Base-by-base conservation (phyloP, 78 protist species). In the Creolimax fragrantissima region DNA sequence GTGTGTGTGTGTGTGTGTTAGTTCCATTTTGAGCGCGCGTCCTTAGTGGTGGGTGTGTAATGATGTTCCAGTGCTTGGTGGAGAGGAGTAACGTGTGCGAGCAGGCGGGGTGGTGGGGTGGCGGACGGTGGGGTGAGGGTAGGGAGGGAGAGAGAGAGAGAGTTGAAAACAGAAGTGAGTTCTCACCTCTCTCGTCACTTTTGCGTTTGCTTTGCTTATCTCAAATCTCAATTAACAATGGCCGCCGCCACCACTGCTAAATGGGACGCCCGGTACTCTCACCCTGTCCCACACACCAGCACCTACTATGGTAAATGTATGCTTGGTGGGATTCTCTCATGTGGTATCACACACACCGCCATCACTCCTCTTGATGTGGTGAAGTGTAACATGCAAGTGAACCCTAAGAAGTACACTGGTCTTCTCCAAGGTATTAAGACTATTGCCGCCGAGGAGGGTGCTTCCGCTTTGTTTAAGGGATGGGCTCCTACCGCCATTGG, bases 361-460 rank as follows among this genome's bases (percentile, higher is more conserved):
- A 92, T 97, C 88, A 93, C 95, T 43, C 98, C 98, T 41, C 89
- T 97, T 89, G 98, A 97, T 81, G 94, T 97, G 2, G 93, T 91
- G 92, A 97, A 96, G 95, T 92, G 94, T 92, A 41, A 45, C 94
- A 91, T 92, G 93, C 88, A 92, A 92, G 90, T 83, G 41, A 43
- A 89, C 93, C 97, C 96, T 35, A 43, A 41, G 45, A 93, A 93
- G 90, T 95, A 94, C 95, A 5, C 5, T 45, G 94, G 95, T 39
- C 91, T 95, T 88, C 37, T 92, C 39, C 24, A 41, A 7, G 93
- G 93, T 66, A 7, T 93, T 92, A 41, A 91, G 88, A 81, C 84
- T 44, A 91, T 93, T 83, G 88, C 89, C 24, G 88, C 47, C 5
- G 95, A 96, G 93, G 95, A 95, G 45, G 97, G 96, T 45, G 36